Evolutionary conservation across 2,329 filamentous ascomycete species (phyloP).

Genomic region (Pseudogymnoascus sp.): DNA sequence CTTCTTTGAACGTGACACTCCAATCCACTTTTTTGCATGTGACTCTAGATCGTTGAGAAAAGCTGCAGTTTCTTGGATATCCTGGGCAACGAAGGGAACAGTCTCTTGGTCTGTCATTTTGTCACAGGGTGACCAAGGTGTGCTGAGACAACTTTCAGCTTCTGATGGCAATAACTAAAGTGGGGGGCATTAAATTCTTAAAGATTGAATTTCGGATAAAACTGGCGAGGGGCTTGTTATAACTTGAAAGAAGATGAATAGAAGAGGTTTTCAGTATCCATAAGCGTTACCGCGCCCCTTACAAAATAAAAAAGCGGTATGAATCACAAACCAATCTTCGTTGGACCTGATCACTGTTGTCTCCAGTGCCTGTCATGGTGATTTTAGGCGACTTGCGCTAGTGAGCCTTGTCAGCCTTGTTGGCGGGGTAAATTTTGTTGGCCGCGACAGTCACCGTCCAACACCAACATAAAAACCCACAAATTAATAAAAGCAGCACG

Average conservation of each 20-base stretch:
- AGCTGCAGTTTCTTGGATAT: slow-evolving; percentile 54
- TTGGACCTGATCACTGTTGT: slow-evolving; percentile 1
- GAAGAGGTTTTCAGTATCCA: not conserved
- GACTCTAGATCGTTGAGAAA: slow-evolving; percentile 47
- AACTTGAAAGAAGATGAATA: not conserved
- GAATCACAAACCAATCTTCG: not conserved
- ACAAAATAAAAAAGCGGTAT: not conserved
- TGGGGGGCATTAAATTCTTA: slow-evolving; percentile 1
- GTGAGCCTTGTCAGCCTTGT: slow-evolving; percentile 23
- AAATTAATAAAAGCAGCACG: not conserved
- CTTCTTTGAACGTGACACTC: slow-evolving; percentile 48
- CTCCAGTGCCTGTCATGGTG: slow-evolving; percentile 2
- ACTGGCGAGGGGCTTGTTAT: not conserved
- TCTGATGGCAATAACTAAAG: not conserved
- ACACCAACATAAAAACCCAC: not conserved
- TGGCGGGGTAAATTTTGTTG: slow-evolving; percentile 10
- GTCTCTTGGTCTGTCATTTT: slow-evolving; percentile 45
- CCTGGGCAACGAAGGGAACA: slow-evolving; percentile 60
- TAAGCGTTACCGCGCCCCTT: not conserved
- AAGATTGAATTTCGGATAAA: not conserved
- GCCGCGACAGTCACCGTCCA: not conserved
- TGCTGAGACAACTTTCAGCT: not conserved
- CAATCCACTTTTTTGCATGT: slow-evolving; percentile 50
- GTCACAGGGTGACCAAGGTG: slow-evolving; percentile 16
- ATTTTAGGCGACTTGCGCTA: slow-evolving; percentile 9